phyloP scores from a whole-genome alignment of 116 monocot genomes.

The Trichopus zeylanicus region DNA sequence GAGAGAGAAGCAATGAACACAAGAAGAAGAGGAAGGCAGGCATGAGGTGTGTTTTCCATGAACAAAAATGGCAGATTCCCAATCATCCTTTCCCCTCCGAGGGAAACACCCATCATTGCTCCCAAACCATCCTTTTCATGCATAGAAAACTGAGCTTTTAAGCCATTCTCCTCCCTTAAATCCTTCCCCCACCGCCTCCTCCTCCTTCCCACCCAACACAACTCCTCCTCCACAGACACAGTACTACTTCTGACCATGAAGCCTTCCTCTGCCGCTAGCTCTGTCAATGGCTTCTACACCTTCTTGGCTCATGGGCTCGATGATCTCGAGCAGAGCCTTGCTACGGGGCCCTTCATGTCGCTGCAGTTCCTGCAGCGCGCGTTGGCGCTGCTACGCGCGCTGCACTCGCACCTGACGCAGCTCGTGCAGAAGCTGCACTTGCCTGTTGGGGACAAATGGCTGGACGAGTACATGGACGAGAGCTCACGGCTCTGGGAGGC shows the following conservation, averaged over 20 bases:
- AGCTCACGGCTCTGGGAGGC: slow-evolving; percentile 72
- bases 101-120: slow-evolving; percentile 97
- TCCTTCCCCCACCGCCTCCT: slow-evolving; percentile 4
- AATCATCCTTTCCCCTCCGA: slow-evolving; percentile 88
- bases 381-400: slow-evolving; percentile 47
- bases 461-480: slow-evolving; percentile 99
- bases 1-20: background rate
- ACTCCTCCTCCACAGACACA: background rate
- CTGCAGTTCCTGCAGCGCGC: slow-evolving; percentile 49
- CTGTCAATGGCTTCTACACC: slow-evolving; percentile 74
- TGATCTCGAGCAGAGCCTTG: slow-evolving; percentile 47
- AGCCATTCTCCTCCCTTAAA: background rate
- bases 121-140: slow-evolving; percentile 29
- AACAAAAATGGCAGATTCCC: slow-evolving; percentile 64
- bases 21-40: slow-evolving; percentile 9
- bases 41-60: slow-evolving; percentile 9
- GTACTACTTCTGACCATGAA: slow-evolving; percentile 39
- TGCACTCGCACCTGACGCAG: slow-evolving; percentile 54
- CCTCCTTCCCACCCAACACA: background rate
- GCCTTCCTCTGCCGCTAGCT: slow-evolving; percentile 39
- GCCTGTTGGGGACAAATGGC: slow-evolving; percentile 83
- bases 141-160: slow-evolving; percentile 31
- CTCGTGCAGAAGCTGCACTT: slow-evolving; percentile 80
- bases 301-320: slow-evolving; percentile 61
- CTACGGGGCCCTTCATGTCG: slow-evolving; percentile 40